Evolutionary conservation across 1,284 basidiomycete species (phyloP).

Genomic region (Puccinia novopanici): DNA sequence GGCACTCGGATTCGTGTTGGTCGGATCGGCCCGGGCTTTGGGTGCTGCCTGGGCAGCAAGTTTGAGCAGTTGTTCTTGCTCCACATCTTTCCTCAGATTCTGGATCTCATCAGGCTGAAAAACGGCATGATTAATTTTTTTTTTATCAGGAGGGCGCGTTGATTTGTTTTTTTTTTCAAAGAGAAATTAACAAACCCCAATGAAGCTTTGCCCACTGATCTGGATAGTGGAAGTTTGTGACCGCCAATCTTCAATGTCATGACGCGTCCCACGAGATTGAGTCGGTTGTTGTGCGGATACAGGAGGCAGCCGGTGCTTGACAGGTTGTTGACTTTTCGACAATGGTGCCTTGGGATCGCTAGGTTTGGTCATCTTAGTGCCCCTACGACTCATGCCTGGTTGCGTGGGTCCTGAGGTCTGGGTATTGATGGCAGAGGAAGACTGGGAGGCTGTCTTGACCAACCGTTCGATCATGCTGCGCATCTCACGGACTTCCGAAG

Average conservation of each 20-base stretch:
- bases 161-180: neutral
- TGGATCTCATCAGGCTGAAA: slow-evolving; percentile 41
- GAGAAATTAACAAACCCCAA: slow-evolving; percentile 30
- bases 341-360: slow-evolving; percentile 19
- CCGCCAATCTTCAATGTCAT: slow-evolving; percentile 48
- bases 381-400: slow-evolving; percentile 32
- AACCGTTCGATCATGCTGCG: slow-evolving; percentile 36
- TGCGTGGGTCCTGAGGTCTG: slow-evolving; percentile 2
- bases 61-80: slow-evolving; percentile 35
- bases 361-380: neutral
- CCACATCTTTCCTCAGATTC: slow-evolving; percentile 33
- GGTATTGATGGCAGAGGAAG: neutral
- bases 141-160: no score
- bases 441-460: neutral
- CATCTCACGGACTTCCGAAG: slow-evolving; percentile 40
- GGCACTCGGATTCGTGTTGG: neutral
- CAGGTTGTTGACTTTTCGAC: slow-evolving; percentile 32
- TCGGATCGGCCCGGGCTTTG: slow-evolving; percentile 7
- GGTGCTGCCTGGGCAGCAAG: neutral
- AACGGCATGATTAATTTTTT: no score
- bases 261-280: slow-evolving; percentile 21
- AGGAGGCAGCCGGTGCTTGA: slow-evolving; percentile 16
- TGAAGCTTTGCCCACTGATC: slow-evolving; percentile 40
- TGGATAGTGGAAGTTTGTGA: slow-evolving; percentile 38
- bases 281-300: slow-evolving; percentile 1